phyloP scores from a whole-genome alignment of 768 basidiomycete genomes.

The Lanmaoa rubissima region DNA sequence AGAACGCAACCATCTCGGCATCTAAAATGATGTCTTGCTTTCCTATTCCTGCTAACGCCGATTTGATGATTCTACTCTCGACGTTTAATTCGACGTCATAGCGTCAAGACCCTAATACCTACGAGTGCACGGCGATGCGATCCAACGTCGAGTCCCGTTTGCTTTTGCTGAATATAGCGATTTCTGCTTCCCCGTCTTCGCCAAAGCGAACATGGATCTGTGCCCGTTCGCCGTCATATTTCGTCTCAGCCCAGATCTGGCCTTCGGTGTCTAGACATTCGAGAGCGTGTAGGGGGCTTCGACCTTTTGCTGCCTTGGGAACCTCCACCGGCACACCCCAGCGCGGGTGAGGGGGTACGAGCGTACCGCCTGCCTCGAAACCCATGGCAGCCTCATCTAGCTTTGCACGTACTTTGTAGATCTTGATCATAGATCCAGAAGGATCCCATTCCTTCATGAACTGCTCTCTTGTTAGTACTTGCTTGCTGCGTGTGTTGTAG shows the following conservation, averaged over 20 bases:
- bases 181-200: constrained; percentile 38
- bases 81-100: background rate
- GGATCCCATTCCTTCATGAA: constrained; percentile 78
- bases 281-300: constrained; percentile 56
- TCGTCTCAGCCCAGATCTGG: constrained; percentile 81
- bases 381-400: constrained; percentile 54
- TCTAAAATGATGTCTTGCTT: constrained; percentile 57
- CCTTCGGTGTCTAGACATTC: constrained; percentile 29
- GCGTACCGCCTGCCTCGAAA: constrained; percentile 36
- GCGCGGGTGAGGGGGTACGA: constrained; percentile 35
- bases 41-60: constrained; percentile 48
- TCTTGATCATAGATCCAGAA: constrained; percentile 46
- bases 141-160: constrained; percentile 80
- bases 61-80: constrained; percentile 50
- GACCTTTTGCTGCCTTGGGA: constrained; percentile 81
- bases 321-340: constrained; percentile 69
- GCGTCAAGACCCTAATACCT: constrained; percentile 6
- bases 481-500: constrained; percentile 57
- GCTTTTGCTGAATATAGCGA: constrained; percentile 88
- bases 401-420: constrained; percentile 54
- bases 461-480: constrained; percentile 53
- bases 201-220: constrained; percentile 78
- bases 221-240: constrained; percentile 94
- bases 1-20: constrained; percentile 89
- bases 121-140: constrained; percentile 61